Percentiles rank a stretch among this genome's conserved stretches.
phyloP scores from a whole-genome alignment of 768 basidiomycete species.

The Polyporus arcularius region DNA sequence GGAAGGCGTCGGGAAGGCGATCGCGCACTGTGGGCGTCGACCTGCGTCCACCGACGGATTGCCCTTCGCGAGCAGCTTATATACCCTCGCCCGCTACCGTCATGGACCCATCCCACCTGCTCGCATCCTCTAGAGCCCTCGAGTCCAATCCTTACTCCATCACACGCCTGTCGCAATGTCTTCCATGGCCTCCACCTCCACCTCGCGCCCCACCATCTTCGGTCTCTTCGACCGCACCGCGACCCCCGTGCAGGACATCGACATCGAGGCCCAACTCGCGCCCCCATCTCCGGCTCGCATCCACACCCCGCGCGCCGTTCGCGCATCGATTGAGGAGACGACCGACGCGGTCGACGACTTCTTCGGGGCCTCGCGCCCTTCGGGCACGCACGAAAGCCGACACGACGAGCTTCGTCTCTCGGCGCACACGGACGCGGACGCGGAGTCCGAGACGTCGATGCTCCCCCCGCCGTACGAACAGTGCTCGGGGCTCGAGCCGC shows the following conservation, averaged over 20 bases:
- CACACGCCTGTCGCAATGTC: not conserved
- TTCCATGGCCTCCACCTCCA: conserved; percentile 3
- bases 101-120: too few species aligned
- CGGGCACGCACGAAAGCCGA: conserved; percentile 33
- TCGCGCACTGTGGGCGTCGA: not conserved
- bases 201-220: conserved; percentile 11
- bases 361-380: conserved; percentile 29
- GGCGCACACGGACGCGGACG: conserved; percentile 12
- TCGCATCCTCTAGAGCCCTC: too few species aligned
- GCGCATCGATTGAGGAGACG: not conserved
- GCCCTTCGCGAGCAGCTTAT: not conserved
- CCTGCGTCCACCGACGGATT: not conserved
- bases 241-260: not conserved
- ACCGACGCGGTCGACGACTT: conserved; percentile 29
- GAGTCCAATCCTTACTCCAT: too few species aligned
- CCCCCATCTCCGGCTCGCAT: conserved; percentile 1
- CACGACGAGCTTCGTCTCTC: conserved; percentile 29
- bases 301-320: not conserved
- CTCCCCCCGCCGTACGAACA: conserved; percentile 34
- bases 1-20: not conserved
- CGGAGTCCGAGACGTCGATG: conserved; percentile 21
- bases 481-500: conserved; percentile 28
- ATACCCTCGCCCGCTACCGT: not conserved
- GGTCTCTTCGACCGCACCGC: conserved; percentile 5
- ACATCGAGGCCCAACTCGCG: conserved; percentile 12